Conservation (phyloP, 1,139 yeast genomes). For the Magnusiomyces tetraspermus region DNA sequence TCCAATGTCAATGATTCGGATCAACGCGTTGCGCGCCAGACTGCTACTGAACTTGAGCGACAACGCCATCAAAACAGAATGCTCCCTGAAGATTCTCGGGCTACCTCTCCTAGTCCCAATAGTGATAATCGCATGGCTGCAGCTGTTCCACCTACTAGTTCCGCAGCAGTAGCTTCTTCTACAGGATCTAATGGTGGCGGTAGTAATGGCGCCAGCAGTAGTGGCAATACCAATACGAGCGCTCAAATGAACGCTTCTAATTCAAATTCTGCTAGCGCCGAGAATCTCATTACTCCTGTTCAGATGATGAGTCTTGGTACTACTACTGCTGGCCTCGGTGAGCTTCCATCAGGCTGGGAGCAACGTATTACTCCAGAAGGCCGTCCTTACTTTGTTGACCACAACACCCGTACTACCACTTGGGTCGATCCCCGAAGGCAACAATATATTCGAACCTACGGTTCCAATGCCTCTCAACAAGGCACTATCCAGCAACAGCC, state of each 20-base stretch:
- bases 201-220: neutral
- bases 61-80: constrained; percentile 88
- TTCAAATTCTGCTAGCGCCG: constrained; percentile 56
- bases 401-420: constrained; percentile 95
- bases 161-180: constrained; percentile 2
- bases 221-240: constrained; percentile 5
- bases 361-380: constrained; percentile 98
- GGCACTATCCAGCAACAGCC: constrained; percentile 60
- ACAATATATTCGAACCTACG: constrained; percentile 88
- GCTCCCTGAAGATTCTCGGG: constrained; percentile 55
- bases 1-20: constrained; percentile 36
- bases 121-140: neutral
- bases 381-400: constrained; percentile 95
- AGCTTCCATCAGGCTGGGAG: constrained; percentile 98
- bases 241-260: constrained; percentile 17
- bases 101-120: constrained; percentile 23
- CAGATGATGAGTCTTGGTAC: constrained; percentile 58
- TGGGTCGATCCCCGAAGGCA: constrained; percentile 99
- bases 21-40: constrained; percentile 38
- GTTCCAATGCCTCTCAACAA: constrained; percentile 34
- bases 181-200: neutral
- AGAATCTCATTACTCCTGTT: constrained; percentile 25
- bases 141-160: neutral
- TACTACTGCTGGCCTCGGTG: constrained; percentile 93
- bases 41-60: constrained; percentile 74